Base-by-base conservation (phyloP, 139 green algal species). In the Tetradesmus lagerheimii region DNA sequence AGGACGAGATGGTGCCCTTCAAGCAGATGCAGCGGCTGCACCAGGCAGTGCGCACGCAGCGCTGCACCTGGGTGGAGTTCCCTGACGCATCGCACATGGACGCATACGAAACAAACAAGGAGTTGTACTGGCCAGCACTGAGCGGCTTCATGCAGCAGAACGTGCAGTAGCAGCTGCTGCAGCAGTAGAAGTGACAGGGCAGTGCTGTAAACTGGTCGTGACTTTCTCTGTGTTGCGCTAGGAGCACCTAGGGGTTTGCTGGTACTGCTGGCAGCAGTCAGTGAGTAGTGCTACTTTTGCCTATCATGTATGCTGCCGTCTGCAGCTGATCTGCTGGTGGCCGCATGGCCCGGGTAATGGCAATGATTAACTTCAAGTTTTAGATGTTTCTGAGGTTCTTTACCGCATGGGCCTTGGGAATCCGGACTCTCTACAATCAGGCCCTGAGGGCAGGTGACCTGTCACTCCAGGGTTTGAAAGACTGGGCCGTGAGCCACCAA, bases 121-220 rank as follows among this genome's bases (percentile, higher is more conserved):
- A 91, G 18, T 23, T 93, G 29, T 98, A 98, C 94, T 98, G 96
- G 96, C 91, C 87, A 15, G 87, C 93, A 11, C 43, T 98, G 57
- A 14, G 37, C 0, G 80, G 53, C 16, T 97, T 97, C 62, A 31
- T 94, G 38, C 34, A 86, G 6, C 27, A 31, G 25, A 77, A 95
- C 64, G 80, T 91, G 29, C 45, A 86, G 1, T 18, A 66, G 6
- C 45, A 57, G 39, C 25, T 27, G 78, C 39, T 5, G 78, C 78
- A 84, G 41, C 78, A 84, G 39, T 25, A 84, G 35, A 12, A 90
- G 41, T 71, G 16, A 23, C 9, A 8, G 8, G n/a, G 67, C 9
- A 5, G n/a, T 78, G 67, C 6, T 27, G 67, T 14, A 78, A 38
- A 41, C n/a, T n/a, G 20, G 67, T 27, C 16, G 31, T 41, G 67